A percentile compares a stretch with the other conserved stretches of the same genome.
phyloP scores from a whole-genome alignment of 148 eudicot species.

The Cornus suecica region DNA sequence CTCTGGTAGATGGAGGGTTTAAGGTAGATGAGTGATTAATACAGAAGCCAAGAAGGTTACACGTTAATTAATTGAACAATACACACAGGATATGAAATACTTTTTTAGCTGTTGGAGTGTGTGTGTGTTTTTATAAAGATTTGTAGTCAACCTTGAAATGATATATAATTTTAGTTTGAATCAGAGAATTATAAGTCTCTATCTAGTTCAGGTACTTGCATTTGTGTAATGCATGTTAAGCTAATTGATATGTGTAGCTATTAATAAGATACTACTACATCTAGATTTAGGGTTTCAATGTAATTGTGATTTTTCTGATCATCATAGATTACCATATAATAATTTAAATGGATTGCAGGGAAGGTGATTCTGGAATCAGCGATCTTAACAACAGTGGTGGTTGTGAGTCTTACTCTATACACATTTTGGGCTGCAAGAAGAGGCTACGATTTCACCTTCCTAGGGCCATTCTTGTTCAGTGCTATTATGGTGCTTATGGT shows the following conservation, averaged over 20 bases:
- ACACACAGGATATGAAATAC: too few relatives aligned
- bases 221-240: too few relatives aligned
- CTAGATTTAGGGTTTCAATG: too few relatives aligned
- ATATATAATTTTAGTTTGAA: neutral
- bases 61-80: too few relatives aligned
- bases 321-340: neutral
- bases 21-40: too few relatives aligned
- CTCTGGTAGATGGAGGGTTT: too few relatives aligned
- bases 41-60: too few relatives aligned
- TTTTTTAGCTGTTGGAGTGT: neutral
- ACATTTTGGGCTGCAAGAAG: slow-evolving; percentile 86
- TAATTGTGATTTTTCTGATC: too few relatives aligned
- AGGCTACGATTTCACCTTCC: slow-evolving; percentile 75
- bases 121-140: neutral
- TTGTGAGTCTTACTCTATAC: slow-evolving; percentile 63
- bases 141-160: neutral
- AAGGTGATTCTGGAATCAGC: slow-evolving; percentile 65
- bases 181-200: neutral
- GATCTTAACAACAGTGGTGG: slow-evolving; percentile 64
- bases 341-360: slow-evolving; percentile 32
- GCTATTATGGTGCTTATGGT: slow-evolving; percentile 43
- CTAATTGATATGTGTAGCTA: neutral
- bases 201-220: too few relatives aligned
- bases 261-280: too few relatives aligned
- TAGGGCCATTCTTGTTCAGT: slow-evolving; percentile 66